Evolutionary conservation across 1,139 yeast genomes (phyloP).

Genomic region (Kurtzmaniella quercitrusa): DNA sequence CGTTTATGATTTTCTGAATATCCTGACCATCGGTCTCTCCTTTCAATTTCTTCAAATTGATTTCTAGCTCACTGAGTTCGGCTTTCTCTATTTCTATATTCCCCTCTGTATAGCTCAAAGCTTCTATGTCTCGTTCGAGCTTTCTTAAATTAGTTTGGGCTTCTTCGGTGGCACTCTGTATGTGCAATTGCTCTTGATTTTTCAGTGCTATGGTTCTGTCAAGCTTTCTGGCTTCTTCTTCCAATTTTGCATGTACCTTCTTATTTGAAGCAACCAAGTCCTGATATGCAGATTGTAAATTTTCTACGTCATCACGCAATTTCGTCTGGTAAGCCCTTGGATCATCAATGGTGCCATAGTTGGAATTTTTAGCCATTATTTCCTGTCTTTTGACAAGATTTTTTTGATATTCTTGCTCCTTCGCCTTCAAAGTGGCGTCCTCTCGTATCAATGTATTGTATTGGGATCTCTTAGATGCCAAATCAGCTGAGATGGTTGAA

Average conservation of each 20-base stretch:
- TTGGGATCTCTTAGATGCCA: slow-evolving; percentile 23
- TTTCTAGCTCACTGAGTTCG: slow-evolving; percentile 31
- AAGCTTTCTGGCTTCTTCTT: slow-evolving; percentile 6
- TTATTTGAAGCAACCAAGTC: slow-evolving; percentile 9
- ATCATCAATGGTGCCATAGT: slow-evolving; percentile 14
- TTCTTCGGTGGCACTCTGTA: slow-evolving; percentile 28
- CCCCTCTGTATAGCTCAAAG: slow-evolving; percentile 25
- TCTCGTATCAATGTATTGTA: slow-evolving; percentile 41
- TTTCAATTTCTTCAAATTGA: slow-evolving; percentile 24
- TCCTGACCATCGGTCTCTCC: slow-evolving; percentile 22
- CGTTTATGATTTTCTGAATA: slow-evolving; percentile 33
- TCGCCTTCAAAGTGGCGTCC: slow-evolving; percentile 58
- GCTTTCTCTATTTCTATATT: slow-evolving; percentile 25
- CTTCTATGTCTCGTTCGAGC: slow-evolving; percentile 31
- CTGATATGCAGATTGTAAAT: slow-evolving; percentile 4
- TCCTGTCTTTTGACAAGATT: slow-evolving; percentile 12
- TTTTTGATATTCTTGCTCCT: slow-evolving; percentile 27
- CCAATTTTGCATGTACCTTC: slow-evolving; percentile 12
- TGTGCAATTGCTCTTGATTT: slow-evolving; percentile 25
- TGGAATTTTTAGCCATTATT: slow-evolving; percentile 11
- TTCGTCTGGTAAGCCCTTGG: slow-evolving; percentile 8
- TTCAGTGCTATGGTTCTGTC: slow-evolving; percentile 4
- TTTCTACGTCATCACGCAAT: slow-evolving; percentile 10
- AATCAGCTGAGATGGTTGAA: slow-evolving; percentile 13
- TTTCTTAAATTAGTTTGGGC: slow-evolving; percentile 26